Base-by-base conservation (phyloP, 2,329 filamentous ascomycete genomes). In the Pseudocercospora eumusae region DNA sequence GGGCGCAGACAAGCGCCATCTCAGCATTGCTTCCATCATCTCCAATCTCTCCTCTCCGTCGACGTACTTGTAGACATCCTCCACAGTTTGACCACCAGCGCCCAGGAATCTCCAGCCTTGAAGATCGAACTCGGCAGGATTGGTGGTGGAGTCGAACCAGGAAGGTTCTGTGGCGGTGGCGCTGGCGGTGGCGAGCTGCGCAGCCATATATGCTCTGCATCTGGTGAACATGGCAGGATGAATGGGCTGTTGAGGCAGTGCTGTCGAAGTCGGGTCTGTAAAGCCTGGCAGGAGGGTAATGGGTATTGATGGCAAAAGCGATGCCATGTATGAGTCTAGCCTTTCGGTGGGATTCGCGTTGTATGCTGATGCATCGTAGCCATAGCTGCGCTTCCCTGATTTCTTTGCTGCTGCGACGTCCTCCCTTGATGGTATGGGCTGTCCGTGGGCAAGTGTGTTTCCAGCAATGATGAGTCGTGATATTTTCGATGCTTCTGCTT, bases 1-100 rank as follows among this genome's bases (percentile, higher is more conserved):
- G 1, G 95, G 95, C 4, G 95, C 95, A 67, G 87, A 87, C 73
- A 92, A 91, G 64, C 95, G 85, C 95, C 95, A 99, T 62, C 92
- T 84, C 68, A 96, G 87, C 86, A 96, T 95, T 61, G 88, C 88
- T 77, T 98, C 95, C 90, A 98, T 95, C 84, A 97, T 91, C 52
- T 88, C 88, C 25, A 98, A 73, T 20, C 93, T 81, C 68, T 92
- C 87, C 45, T 92, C 86, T 36, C 86, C 88, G 10, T 69, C 59
- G 25, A 98, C 84, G 73, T 99, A 99, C 75, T 93, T 95, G 76
- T 92, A 91, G 2, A 98, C 86, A 75, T 99, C 96, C 70, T 96
- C 90, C 2, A 99, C 85, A 57, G 96, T 96, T 78, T 99, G 95
- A 0, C 95, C 95, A 36, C 91, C 90, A 0, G 90, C 95, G 10